Evolutionary conservation across 108 stramenopile species (phyloP).

Genomic region (Ochromonas danica): DNA sequence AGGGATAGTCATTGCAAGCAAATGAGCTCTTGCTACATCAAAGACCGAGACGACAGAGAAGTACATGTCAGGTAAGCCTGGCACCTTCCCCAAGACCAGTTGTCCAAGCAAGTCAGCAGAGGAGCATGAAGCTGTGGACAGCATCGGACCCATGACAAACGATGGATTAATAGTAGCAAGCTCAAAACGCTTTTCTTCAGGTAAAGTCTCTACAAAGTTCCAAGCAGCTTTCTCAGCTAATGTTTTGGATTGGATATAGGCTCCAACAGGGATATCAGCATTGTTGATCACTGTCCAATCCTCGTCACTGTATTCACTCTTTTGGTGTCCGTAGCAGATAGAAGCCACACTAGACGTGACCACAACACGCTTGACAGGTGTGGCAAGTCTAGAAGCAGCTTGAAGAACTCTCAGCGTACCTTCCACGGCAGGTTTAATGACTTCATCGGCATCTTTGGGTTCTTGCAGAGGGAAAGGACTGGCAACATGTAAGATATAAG

Average conservation of each 20-base stretch:
- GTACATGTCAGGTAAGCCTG: constrained; percentile 25
- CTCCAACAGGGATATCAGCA: too few relatives aligned
- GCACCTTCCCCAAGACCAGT: constrained; percentile 7
- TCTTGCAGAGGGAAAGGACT: constrained; percentile 32
- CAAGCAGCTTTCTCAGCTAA: constrained; percentile 37
- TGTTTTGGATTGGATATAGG: constrained; percentile 27
- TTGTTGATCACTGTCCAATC: too few relatives aligned
- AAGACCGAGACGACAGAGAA: constrained; percentile 24
- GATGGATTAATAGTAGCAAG: constrained; percentile 31
- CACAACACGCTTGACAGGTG: constrained; percentile 26
- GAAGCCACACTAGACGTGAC: constrained; percentile 28
- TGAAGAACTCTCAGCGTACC: constrained; percentile 34
- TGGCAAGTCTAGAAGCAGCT: constrained; percentile 10
- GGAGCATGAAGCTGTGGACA: neutral
- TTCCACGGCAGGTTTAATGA: constrained; percentile 30
- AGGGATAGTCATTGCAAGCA: constrained; percentile 1
- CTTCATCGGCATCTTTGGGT: constrained; percentile 21
- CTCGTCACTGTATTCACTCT: constrained; percentile 19
- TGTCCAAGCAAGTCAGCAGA: neutral
- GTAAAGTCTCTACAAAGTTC: constrained; percentile 26
- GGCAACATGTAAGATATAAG: constrained; percentile 25
- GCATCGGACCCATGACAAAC: neutral
- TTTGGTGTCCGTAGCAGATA: constrained; percentile 21
- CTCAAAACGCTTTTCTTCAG: constrained; percentile 13
- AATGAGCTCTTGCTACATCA: constrained; percentile 36